phyloP scores from a whole-genome alignment of 1,284 basidiomycete species.

The Quambalaria eucalypti region DNA sequence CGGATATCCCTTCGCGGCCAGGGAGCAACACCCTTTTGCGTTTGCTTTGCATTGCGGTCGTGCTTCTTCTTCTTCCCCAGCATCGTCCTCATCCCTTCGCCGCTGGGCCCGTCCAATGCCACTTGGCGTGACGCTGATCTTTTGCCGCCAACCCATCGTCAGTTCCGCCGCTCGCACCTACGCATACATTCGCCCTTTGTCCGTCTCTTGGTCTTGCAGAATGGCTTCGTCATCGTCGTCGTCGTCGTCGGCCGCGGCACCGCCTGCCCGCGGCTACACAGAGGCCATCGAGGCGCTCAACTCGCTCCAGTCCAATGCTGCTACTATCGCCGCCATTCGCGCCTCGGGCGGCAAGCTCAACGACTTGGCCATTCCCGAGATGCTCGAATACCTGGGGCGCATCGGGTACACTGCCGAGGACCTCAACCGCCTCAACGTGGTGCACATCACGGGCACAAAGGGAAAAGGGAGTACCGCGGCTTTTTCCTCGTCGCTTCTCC shows the following conservation, averaged over 20 bases:
- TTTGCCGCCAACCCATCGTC: too few relatives aligned
- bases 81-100: too few relatives aligned
- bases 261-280: constrained; percentile 36
- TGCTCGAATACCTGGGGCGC: constrained; percentile 75
- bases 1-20: too few relatives aligned
- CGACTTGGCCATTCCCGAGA: constrained; percentile 71
- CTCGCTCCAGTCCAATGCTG: constrained; percentile 86
- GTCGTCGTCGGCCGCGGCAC: not conserved
- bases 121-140: too few relatives aligned
- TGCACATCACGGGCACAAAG: constrained; percentile 97
- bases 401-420: constrained; percentile 69
- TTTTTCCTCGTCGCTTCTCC: constrained; percentile 53
- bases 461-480: constrained; percentile 97
- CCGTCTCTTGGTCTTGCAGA: not conserved
- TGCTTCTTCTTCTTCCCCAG: too few relatives aligned
- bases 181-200: not conserved
- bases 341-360: constrained; percentile 64
- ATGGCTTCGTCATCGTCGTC: not conserved
- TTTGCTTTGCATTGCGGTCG: too few relatives aligned
- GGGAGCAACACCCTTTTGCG: too few relatives aligned
- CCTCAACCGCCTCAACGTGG: constrained; percentile 78
- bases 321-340: constrained; percentile 72
- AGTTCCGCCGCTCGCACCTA: too few relatives aligned
- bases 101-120: too few relatives aligned
- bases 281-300: constrained; percentile 83